Percentiles rank a stretch among this genome's conserved stretches.
phyloP scores from a whole-genome alignment of 495 filamentous ascomycete genomes.

The Xylaria bambusicola region DNA sequence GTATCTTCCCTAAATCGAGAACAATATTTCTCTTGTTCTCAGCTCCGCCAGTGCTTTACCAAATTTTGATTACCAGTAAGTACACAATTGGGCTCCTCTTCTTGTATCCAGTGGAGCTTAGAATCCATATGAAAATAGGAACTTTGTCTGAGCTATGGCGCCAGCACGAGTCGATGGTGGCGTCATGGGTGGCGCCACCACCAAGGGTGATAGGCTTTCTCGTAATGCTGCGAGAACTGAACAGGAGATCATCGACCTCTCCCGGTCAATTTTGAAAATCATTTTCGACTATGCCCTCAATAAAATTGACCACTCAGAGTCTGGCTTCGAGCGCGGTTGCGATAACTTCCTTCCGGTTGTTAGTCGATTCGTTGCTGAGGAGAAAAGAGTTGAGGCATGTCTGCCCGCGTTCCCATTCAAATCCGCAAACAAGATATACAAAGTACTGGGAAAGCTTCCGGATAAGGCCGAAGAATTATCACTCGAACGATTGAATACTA shows the following conservation, averaged over 20 bases:
- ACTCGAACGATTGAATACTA: constrained; percentile 43
- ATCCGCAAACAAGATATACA: constrained; percentile 47
- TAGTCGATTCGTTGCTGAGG: background rate
- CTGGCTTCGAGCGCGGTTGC: background rate
- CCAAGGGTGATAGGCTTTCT: no score
- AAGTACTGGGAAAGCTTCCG: constrained; percentile 51
- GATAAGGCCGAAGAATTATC: constrained; percentile 56
- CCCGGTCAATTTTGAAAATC: background rate
- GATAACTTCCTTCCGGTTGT: background rate
- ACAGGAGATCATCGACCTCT: constrained; percentile 1
- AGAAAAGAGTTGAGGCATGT: constrained; percentile 24
- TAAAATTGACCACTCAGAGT: background rate
- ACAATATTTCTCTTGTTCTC: no score
- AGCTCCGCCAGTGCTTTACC: no score
- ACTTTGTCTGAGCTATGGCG: no score
- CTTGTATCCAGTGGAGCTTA: no score
- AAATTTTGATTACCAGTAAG: no score
- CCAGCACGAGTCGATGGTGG: no score
- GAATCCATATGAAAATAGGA: no score
- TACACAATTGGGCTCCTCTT: no score
- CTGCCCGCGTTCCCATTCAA: constrained; percentile 60
- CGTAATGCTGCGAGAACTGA: no score
- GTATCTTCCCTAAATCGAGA: no score
- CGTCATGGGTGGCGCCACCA: no score
- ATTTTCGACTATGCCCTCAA: constrained; percentile 8